Conservation (phyloP, 192 early-diverging fungal species). For the Thamnidium elegans region DNA sequence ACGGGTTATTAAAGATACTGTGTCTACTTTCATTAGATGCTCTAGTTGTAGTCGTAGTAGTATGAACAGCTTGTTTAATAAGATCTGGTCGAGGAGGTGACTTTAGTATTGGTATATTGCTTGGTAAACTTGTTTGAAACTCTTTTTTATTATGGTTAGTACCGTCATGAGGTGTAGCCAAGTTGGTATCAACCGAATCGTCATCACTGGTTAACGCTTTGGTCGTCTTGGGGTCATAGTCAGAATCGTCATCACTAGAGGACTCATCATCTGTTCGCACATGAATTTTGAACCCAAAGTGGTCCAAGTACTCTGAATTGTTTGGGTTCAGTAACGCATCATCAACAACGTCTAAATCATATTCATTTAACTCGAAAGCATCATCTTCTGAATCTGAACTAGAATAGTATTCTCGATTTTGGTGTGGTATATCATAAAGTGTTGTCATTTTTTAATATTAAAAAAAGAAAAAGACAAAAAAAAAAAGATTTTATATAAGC, state of each 20-base stretch:
- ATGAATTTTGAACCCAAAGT: constrained; percentile 32
- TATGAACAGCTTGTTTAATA: neutral
- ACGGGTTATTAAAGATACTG: constrained; percentile 15
- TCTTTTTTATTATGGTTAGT: neutral
- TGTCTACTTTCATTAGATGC: neutral
- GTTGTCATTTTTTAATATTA: constrained; percentile 6
- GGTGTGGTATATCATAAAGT: neutral
- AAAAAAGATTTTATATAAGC: neutral
- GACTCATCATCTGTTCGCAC: constrained; percentile 31
- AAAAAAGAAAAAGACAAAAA: neutral
- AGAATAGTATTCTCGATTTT: neutral
- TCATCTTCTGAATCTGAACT: neutral
- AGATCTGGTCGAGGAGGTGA: neutral
- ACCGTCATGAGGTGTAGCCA: constrained; percentile 28
- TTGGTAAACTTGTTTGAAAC: neutral
- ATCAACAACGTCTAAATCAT: constrained; percentile 33
- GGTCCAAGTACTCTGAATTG: constrained; percentile 20
- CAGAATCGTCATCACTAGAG: constrained; percentile 22
- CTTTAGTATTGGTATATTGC: neutral
- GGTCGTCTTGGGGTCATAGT: neutral
- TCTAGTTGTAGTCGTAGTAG: neutral
- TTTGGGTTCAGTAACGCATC: constrained; percentile 22
- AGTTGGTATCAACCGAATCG: constrained; percentile 29
- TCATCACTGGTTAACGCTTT: constrained; percentile 10
- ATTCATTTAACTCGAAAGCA: constrained; percentile 20